Conservation (phyloP, 805 yeast species). For the Wickerhamiella siamensis region DNA sequence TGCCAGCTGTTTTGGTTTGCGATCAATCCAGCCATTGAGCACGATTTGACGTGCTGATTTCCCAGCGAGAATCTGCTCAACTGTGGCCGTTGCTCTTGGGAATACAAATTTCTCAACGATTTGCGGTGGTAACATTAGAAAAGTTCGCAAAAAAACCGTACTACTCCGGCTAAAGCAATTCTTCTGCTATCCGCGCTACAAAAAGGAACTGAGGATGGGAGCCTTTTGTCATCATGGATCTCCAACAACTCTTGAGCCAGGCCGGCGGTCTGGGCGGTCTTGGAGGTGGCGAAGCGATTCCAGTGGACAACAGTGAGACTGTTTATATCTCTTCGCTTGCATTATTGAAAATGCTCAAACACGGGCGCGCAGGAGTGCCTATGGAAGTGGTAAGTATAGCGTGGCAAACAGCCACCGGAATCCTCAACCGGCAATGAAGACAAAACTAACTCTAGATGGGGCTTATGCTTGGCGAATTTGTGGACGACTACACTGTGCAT, state of each 20-base stretch:
- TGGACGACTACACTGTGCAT: constrained; percentile 92
- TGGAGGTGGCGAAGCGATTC: constrained; percentile 46
- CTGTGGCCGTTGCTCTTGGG: constrained; percentile 8
- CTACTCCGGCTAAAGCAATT: no score
- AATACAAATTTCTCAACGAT: constrained; percentile 7
- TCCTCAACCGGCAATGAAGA: constrained; percentile 33
- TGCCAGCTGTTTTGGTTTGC: constrained; percentile 57
- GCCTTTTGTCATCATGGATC: constrained; percentile 18
- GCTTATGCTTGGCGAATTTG: constrained; percentile 93
- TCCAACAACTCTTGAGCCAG: constrained; percentile 23
- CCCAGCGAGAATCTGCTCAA: not conserved
- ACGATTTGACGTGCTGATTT: constrained; percentile 21
- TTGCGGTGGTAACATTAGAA: constrained; percentile 1
- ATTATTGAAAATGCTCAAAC: constrained; percentile 87
- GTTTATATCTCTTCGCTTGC: constrained; percentile 94
- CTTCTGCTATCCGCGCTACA: no score
- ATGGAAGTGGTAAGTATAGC: constrained; percentile 39
- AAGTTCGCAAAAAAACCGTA: no score
- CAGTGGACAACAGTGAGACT: constrained; percentile 89
- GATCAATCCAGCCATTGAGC: constrained; percentile 74
- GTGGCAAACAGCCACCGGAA: constrained; percentile 38
- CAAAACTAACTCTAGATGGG: constrained; percentile 50
- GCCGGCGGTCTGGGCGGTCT: constrained; percentile 23
- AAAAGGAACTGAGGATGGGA: no score
- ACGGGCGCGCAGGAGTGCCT: constrained; percentile 70